Evolutionary conservation across 169 alveolate genomes (phyloP), one percentile per base, ranked within the genome.

Genomic region (Eimeria acervulina): DNA sequence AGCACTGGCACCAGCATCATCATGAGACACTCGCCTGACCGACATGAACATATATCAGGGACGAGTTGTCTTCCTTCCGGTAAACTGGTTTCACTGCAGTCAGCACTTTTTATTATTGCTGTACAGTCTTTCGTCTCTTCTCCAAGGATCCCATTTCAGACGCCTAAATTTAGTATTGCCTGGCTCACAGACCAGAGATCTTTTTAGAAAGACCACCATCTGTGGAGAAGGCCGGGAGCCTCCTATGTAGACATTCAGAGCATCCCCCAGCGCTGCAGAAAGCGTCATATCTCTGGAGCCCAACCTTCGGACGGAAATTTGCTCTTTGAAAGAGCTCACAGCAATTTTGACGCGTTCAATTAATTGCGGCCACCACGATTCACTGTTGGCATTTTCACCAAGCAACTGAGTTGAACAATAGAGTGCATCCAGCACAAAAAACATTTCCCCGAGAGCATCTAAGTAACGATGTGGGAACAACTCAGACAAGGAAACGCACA

Each of bases 171-270:
- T 47, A 13, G 40, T 40, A 38, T 13, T 28, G 90, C 61, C 90
- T n/a, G 38, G 44, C 23, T 80, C 47, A 80, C 90, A 80, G 21
- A 80, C 15, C 42, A 80, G 90, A n/a, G 61, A 47, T 23, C 90
- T 13, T 42, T 80, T 80, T 42, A 80, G 63, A 19, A 1, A 42
- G 42, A 80, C 47, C 8, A 80, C 90, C 8, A 1, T 17, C 23
- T 42, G 26, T 51, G 90, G 70, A 44, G 70, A 21, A 42, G 90
- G 90, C 26, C 90, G 61, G n/a, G 6, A 10, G 42, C 66, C 66
- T 40, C n/a, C 15, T 40, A 26, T 44, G 68, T 80, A 80, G 17
- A 44, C 44, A 26, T 12, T 42, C 42, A 80, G 28, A 23, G 90
- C 90, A 26, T 17, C 28, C 42, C 42, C 31, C 36, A 80, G 63